Base-by-base conservation (phyloP, 1,139 yeast species). In the Candida glucosophila region DNA sequence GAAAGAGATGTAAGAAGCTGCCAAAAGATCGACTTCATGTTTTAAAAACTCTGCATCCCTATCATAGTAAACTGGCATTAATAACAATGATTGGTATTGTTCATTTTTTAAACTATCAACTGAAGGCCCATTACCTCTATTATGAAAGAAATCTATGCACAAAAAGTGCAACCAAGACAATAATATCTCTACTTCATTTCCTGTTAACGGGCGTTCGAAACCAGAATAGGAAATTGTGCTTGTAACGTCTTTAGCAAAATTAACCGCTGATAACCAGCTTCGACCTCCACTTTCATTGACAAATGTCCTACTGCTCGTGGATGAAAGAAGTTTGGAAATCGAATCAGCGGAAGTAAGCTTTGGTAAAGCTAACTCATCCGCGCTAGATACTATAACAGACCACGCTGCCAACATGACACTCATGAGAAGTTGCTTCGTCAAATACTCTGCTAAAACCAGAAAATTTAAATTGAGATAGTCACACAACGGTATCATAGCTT, bases 41-140 rank as follows among this genome's bases (percentile, higher is more conserved):
- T 63, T 65, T 32, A 82, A 58, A 26, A 63, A 69, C 0, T 47
- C 35, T 1, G 61, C 55, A n/a, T 67, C 58, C 30, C 69, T 58
- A 36, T 77, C 85, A 43, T 80, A 81, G 42, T 73, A 74, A 1
- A 70, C 75, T 1, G 88, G 85, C 11, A 81, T 59, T 13, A 79
- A 53, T 33, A 77, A 52, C 13, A 82, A 49, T 18, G 76, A 68
- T 44, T 79, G 85, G 44, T 78, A 81, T 20, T 68, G 68, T 24
- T 67, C 73, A 30, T 73, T 73, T 36, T 76, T 77, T 41, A 83
- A 54, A 7, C 70, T 73, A 35, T 69, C 75, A 21, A 81, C 44
- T 1, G 86, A 70, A 0, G 92, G 92, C 0, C 95, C 95, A 26
- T 78, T 79, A 1, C 95, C 95, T 30, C 71, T 77, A 42, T 81